Evolutionary conservation across 768 basidiomycete genomes (phyloP), one percentile per base, ranked within the genome.

Genomic region (Kwoniella pini): DNA sequence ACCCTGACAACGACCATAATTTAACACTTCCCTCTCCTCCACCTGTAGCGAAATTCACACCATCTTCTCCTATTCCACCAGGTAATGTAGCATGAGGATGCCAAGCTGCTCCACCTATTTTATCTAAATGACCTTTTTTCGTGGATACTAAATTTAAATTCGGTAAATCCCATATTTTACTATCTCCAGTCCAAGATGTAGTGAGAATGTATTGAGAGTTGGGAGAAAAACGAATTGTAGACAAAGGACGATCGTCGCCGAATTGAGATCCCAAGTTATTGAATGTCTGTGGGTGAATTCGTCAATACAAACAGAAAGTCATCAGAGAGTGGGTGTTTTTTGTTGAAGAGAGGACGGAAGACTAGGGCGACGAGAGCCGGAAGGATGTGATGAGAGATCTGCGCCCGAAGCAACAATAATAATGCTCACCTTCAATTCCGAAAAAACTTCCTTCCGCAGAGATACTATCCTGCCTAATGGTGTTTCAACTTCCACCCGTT

Each of bases 91-190:
- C 94, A 70, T 87, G 81, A 0, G 96, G 96, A 81, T 99, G 94
- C 96, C 96, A 99, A 38, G 94, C 93, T 44, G 97, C 87, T 19
- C 96, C 96, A 50, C 96, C 92, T 27, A 98, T 87, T 52, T 89
- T 87, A 72, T 98, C 95, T 36, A 82, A 84, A 71, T 97, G 94
- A 6, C 92, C 91, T 80, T 88, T 82, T 55, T 92, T 79, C 21
- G 89, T 84, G 45, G 84, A 82, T 44, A 91, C 84, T 45, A 86
- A 85, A 52, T 88, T 91, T 77, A 94, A 94, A 12, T 87, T 84
- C 17, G 96, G 96, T 4, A 98, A 86, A 70, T 92, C 90, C 96
- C 96, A 99, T 17, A 98, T 72, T 80, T 93, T 98, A 21, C 93
- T 87, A 43, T 87, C 86, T 19, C 96, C 96, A 27, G 94, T 90